Percentiles rank a stretch among this genome's conserved stretches.
Evolutionary conservation across 2,329 filamentous ascomycete species (phyloP).

Genomic region (Colletotrichum sp.): DNA sequence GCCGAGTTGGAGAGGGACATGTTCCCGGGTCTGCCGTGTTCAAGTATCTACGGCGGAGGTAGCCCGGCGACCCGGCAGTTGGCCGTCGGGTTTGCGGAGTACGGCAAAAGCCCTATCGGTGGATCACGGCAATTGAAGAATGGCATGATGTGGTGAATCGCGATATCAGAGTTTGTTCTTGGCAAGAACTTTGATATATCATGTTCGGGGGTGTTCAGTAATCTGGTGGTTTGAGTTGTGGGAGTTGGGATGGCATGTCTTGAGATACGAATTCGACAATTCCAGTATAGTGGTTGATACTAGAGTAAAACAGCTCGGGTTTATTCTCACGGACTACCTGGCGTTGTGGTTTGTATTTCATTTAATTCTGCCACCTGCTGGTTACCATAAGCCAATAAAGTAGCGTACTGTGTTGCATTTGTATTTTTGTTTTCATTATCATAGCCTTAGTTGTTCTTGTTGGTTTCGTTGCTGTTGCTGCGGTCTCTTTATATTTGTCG

Average conservation of each 20-base stretch:
- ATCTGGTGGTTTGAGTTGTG: neutral
- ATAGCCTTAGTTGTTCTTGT: too few species aligned
- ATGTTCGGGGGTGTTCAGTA: neutral
- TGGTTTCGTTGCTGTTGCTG: too few species aligned
- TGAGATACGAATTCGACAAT: neutral
- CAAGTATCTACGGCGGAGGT: neutral
- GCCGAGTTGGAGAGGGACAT: rapidly evolving
- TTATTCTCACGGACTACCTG: rapidly evolving
- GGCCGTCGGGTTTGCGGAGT: neutral
- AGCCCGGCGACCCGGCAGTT: neutral
- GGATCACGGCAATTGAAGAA: neutral
- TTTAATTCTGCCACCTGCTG: neutral
- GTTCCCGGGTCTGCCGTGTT: rapidly evolving
- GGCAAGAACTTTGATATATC: neutral
- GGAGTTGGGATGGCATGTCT: neutral
- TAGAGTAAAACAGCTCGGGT: too few species aligned
- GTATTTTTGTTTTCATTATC: too few species aligned
- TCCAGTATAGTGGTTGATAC: too few species aligned
- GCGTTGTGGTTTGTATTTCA: rapidly evolving
- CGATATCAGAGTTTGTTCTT: neutral
- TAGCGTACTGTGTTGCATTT: too few species aligned
- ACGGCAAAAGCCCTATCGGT: neutral
- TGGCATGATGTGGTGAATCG: neutral
- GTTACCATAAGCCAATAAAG: rapidly evolving
- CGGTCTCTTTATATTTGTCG: too few species aligned